Evolutionary conservation across 208 protist species (phyloP).

Genomic region (Naegleria fowleri): DNA sequence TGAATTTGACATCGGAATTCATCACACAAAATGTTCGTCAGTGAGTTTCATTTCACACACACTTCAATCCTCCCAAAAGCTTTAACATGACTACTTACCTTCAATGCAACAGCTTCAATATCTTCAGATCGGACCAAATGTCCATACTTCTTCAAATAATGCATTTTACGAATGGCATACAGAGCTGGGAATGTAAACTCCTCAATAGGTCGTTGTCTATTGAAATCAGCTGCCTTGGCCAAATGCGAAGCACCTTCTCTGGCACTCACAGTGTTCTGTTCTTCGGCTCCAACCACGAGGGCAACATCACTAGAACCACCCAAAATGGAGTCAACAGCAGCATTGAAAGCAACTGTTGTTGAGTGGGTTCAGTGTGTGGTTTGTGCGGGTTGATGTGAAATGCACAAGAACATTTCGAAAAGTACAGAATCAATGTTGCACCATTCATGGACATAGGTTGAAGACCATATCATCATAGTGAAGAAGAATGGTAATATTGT

Average conservation of each 20-base stretch:
- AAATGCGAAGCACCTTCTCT: slow-evolving; percentile 73
- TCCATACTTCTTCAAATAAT: slow-evolving; percentile 42
- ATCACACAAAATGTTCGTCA: too few relatives aligned
- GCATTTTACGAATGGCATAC: slow-evolving; percentile 70
- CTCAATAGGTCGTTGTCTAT: slow-evolving; percentile 67
- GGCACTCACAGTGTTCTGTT: slow-evolving; percentile 70
- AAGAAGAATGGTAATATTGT: too few relatives aligned
- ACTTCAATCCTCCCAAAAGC: too few relatives aligned
- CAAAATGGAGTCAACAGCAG: slow-evolving; percentile 30
- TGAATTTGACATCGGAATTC: too few relatives aligned
- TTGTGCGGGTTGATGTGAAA: too few relatives aligned
- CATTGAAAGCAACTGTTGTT: slow-evolving; percentile 26
- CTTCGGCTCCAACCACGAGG: slow-evolving; percentile 71
- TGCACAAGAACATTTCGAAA: too few relatives aligned
- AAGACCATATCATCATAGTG: too few relatives aligned
- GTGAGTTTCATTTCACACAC: too few relatives aligned
- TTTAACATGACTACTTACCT: slow-evolving; percentile 35
- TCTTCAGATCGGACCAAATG: slow-evolving; percentile 48
- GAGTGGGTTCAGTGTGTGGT: background rate
- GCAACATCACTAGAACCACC: slow-evolving; percentile 58
- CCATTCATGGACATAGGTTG: too few relatives aligned
- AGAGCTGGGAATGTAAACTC: slow-evolving; percentile 84
- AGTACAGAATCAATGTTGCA: too few relatives aligned
- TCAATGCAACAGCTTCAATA: slow-evolving; percentile 67
- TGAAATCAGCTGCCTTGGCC: slow-evolving; percentile 75